A percentile compares a stretch with the other conserved stretches of the same genome.
These are phyloP conservation scores for Starmerella bacillaris DNA, from an alignment of 805 yeast genomes.

Conservation along the genomic window DNA sequence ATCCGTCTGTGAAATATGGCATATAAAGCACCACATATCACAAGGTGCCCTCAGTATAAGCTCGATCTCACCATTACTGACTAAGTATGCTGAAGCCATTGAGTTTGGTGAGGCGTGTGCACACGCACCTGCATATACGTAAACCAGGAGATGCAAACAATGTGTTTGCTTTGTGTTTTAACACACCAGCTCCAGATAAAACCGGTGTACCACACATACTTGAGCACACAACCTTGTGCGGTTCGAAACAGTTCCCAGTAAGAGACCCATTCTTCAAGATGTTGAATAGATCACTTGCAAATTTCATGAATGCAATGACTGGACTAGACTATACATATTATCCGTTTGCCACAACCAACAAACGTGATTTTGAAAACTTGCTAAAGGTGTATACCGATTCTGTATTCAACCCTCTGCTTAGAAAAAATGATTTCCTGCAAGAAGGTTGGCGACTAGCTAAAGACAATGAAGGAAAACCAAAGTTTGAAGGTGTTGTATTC, in stretches of 20 bases:
- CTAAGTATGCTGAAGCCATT: slow-evolving; percentile 63
- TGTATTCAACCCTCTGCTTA: slow-evolving; percentile 62
- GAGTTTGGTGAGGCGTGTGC: slow-evolving; percentile 40
- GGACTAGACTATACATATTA: slow-evolving; percentile 91
- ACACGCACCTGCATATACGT: slow-evolving; percentile 60
- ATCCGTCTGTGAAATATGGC: too few species aligned
- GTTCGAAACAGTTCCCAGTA: slow-evolving; percentile 78
- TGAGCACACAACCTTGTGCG: slow-evolving; percentile 92
- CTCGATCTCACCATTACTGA: slow-evolving; percentile 56
- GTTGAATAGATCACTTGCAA: slow-evolving; percentile 84
- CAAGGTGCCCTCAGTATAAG: slow-evolving; percentile 38
- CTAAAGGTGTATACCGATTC: slow-evolving; percentile 79
- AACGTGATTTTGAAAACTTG: slow-evolving; percentile 60
- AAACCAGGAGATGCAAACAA: slow-evolving; percentile 69
- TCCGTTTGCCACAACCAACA: slow-evolving; percentile 90
- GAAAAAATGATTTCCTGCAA: slow-evolving; percentile 69
- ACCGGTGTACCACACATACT: slow-evolving; percentile 93
- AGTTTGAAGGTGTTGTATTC: slow-evolving; percentile 87
- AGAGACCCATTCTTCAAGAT: slow-evolving; percentile 95
- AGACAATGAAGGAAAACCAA: slow-evolving; percentile 35
- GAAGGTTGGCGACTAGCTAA: slow-evolving; percentile 95
- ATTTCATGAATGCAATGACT: slow-evolving; percentile 98
- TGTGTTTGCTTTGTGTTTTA: slow-evolving; percentile 76
- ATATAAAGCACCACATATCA: not conserved
- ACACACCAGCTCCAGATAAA: slow-evolving; percentile 85